Conservation (phyloP, 495 filamentous ascomycete genomes). For the Penicillium coffeae region DNA sequence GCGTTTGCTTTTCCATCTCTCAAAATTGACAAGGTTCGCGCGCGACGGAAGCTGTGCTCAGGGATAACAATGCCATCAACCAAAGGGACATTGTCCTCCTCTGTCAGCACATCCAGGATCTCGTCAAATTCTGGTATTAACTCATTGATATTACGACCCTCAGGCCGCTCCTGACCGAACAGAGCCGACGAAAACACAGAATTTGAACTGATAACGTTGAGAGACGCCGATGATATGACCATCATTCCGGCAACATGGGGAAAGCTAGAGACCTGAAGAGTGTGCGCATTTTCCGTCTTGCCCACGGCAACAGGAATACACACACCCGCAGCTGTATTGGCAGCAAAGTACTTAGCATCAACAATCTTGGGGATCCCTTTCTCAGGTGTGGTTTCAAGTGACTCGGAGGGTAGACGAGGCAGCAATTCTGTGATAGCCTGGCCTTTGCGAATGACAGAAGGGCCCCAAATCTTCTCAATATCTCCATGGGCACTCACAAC, state of each 20-base stretch:
- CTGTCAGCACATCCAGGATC: conserved; percentile 71
- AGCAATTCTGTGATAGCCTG: conserved; percentile 72
- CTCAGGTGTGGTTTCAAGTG: conserved; percentile 57
- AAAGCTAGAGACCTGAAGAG: conserved; percentile 83
- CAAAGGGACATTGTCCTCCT: conserved; percentile 78
- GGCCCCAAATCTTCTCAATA: conserved; percentile 75
- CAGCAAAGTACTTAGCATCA: conserved; percentile 74
- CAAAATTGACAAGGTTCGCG: conserved; percentile 74
- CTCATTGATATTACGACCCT: conserved; percentile 72
- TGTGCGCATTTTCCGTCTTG: conserved; percentile 58
- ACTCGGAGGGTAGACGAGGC: conserved; percentile 73
- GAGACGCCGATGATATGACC: conserved; percentile 70
- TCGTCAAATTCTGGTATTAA: conserved; percentile 86
- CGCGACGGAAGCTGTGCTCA: conserved; percentile 90
- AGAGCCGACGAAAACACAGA: conserved; percentile 88
- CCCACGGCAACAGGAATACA: conserved; percentile 76
- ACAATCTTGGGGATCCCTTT: conserved; percentile 65
- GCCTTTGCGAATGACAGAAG: conserved; percentile 58
- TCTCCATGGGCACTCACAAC: conserved; percentile 65
- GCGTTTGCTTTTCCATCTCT: conserved; percentile 72
- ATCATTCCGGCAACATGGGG: conserved; percentile 97
- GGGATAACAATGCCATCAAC: conserved; percentile 95
- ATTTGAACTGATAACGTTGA: conserved; percentile 87
- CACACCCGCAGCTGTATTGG: conserved; percentile 64
- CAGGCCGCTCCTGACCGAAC: conserved; percentile 80